Evolutionary conservation across 352 stramenopile species (phyloP).

Genomic region (Thalassiosira mediterranea): DNA sequence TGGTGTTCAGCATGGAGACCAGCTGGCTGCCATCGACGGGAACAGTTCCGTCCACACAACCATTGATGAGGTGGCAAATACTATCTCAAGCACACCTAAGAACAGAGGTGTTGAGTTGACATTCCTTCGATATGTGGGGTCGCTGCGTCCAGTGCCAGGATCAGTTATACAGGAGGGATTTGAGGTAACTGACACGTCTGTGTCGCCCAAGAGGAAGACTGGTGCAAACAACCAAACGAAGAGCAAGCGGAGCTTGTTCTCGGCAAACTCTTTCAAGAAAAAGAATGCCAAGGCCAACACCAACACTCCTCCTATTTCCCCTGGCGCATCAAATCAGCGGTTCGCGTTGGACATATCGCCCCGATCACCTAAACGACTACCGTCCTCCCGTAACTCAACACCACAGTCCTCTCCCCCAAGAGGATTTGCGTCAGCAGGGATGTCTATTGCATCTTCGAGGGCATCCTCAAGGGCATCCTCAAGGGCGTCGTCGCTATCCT

Average conservation of each 20-base stretch:
- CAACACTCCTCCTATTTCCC: no score
- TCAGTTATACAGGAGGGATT: slow-evolving; percentile 54
- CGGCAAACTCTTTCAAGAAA: no score
- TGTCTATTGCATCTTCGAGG: no score
- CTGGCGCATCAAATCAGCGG: no score
- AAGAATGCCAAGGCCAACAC: no score
- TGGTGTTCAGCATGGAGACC: slow-evolving; percentile 71
- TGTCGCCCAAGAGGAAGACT: slow-evolving; percentile 14
- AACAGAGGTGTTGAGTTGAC: slow-evolving; percentile 63
- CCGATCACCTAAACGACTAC: neutral
- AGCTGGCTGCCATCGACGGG: slow-evolving; percentile 78
- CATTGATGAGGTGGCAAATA: slow-evolving; percentile 70
- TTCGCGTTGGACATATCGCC: no score
- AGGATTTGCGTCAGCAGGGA: no score
- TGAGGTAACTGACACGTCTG: slow-evolving; percentile 46
- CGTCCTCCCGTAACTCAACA: neutral
- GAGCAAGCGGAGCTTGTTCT: no score
- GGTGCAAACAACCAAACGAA: no score
- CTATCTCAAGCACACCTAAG: slow-evolving; percentile 43
- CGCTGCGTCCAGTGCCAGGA: slow-evolving; percentile 44
- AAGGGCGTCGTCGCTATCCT: no score
- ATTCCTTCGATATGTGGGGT: slow-evolving; percentile 77
- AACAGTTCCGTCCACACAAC: slow-evolving; percentile 63
- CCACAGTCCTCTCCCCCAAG: no score
- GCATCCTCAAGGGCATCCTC: no score